Evolutionary conservation across 495 filamentous ascomycete genomes (phyloP), one percentile per base, ranked within the genome.

Genomic region (Penicillium antarcticum): DNA sequence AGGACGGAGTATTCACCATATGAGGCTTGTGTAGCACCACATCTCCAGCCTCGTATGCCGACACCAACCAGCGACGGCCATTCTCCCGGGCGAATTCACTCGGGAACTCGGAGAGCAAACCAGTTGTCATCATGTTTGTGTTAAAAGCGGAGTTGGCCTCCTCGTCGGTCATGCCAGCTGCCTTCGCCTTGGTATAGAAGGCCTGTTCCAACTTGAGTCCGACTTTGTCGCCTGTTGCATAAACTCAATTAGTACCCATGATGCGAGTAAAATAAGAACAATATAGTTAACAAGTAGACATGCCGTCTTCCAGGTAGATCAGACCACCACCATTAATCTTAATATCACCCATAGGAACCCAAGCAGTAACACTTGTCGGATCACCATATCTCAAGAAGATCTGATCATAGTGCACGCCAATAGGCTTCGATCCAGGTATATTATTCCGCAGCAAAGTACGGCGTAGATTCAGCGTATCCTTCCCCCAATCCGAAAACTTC

Each of bases 351-450:
- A 86, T 84, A 0, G 82, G 83, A 1, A 84, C 79, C 84, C 83
- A 87, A 5, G 81, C 81, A 14, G 82, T 87, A 5, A 86, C 55
- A 51, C 71, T 75, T 1, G 77, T 80, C 6, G 79, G 72, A 24
- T 80, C 78, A 0, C 81, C 83, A 51, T 78, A 58, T 1, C 83
- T 62, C n/a, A 87, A 65, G 62, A 86, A 87, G 23, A 84, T 81
- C 61, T 84, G 82, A 55, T 87, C 83, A 56, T 86, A 86, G 56
- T 86, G 84, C 0, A 86, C 78, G 0, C 79, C 81, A 46, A 82
- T 86, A 0, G 81, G 77, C 55, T 80, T 74, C 8, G 74, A 76
- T 1, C 76, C 72, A 5, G 83, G 84, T 12, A 80, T 73, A 51
- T 84, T 85, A 55, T 85, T 81, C 23, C 84, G 63, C 49, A 86